Percentiles rank a stretch among this genome's conserved stretches.
Evolutionary conservation across 257 asterid genomes (phyloP).

Genomic region (Solanum ahanhuiri): DNA sequence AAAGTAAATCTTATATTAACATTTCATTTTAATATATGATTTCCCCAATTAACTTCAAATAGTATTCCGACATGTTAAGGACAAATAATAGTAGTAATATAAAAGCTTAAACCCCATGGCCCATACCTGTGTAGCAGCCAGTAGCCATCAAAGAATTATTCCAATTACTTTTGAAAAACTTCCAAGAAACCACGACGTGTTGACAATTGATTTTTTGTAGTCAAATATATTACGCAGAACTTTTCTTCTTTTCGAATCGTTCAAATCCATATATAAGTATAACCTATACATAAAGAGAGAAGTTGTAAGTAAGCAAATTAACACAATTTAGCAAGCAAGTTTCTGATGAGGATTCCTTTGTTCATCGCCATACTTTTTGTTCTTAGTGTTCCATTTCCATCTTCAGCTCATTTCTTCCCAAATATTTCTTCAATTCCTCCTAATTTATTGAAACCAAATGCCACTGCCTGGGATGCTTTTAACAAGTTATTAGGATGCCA

Average conservation of each 20-base stretch:
- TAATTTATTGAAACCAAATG: slow-evolving; percentile 29
- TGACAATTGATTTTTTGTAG: background rate
- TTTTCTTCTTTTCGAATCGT: background rate
- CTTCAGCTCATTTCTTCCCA: slow-evolving; percentile 59
- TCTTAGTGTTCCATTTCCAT: background rate
- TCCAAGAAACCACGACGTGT: background rate
- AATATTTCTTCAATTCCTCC: slow-evolving; percentile 45
- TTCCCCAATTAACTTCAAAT: background rate
- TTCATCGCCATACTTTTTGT: background rate
- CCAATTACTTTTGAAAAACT: background rate
- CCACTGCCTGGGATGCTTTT: slow-evolving; percentile 52
- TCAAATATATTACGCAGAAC: background rate
- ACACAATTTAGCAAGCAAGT: background rate
- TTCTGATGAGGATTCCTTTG: background rate
- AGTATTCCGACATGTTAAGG: background rate
- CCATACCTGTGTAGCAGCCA: background rate
- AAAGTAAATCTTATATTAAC: too few species aligned
- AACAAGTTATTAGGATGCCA: slow-evolving; percentile 39
- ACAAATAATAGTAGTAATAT: too few species aligned
- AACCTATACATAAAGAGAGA: background rate
- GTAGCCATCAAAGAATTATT: background rate
- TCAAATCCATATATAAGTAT: background rate
- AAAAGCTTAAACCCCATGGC: background rate
- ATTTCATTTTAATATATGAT: too few species aligned
- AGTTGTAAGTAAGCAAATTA: background rate